Conservation (phyloP, 768 basidiomycete species). For the Crepidotus variabilis region DNA sequence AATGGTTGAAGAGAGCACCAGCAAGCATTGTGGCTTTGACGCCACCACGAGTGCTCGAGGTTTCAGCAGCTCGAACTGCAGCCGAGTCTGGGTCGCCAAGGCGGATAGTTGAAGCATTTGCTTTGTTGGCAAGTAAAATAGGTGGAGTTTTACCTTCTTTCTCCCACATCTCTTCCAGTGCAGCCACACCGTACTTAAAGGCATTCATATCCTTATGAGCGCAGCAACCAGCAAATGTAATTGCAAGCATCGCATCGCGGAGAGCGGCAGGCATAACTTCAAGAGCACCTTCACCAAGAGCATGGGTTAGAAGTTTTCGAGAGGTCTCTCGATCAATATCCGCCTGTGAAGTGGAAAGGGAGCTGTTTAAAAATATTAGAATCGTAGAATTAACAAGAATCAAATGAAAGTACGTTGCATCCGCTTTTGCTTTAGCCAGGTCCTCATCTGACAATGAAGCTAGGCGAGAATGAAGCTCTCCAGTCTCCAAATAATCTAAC, state of each 20-base stretch:
- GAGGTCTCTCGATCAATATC: slow-evolving; percentile 8
- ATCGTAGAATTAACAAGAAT: not conserved
- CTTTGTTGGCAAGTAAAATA: slow-evolving; percentile 22
- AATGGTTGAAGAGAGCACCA: slow-evolving; percentile 23
- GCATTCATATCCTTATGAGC: slow-evolving; percentile 30
- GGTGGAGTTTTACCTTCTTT: slow-evolving; percentile 11
- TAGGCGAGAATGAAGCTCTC: not conserved
- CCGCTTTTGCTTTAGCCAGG: not conserved
- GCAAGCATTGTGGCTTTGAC: slow-evolving; percentile 19
- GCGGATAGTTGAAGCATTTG: slow-evolving; percentile 17
- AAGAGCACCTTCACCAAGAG: slow-evolving; percentile 6
- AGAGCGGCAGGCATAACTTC: slow-evolving; percentile 10
- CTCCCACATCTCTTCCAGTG: slow-evolving; percentile 13
- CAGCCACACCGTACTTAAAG: slow-evolving; percentile 17
- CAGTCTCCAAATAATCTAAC: slow-evolving; percentile 9
- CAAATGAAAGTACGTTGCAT: not conserved
- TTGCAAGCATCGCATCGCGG: slow-evolving; percentile 8
- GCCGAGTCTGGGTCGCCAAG: slow-evolving; percentile 7
- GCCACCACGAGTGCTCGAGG: slow-evolving; percentile 19
- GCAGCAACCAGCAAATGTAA: slow-evolving; percentile 24
- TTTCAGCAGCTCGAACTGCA: slow-evolving; percentile 11
- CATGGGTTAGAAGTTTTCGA: not conserved
- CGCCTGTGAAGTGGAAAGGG: slow-evolving; percentile 16
- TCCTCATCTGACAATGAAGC: slow-evolving; percentile 3
- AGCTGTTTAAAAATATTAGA: slow-evolving; percentile 14